A percentile compares a stretch with the other conserved stretches of the same genome.
Evolutionary conservation across 2,329 filamentous ascomycete species (phyloP).

Genomic region (Ilyonectria mors-panacis): DNA sequence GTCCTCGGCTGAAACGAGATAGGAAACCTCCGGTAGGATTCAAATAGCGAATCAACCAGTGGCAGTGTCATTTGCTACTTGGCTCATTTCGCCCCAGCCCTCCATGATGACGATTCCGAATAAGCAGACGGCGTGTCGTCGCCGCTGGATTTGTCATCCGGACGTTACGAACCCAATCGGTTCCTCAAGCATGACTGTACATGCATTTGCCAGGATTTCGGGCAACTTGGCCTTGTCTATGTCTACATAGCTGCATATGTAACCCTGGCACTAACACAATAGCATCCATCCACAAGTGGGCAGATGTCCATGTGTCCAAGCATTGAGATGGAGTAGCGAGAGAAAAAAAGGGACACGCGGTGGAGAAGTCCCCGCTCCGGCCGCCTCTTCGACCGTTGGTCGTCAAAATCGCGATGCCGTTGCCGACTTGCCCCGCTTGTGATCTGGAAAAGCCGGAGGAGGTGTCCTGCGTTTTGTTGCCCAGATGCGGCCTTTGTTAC

Average conservation of each 20-base stretch:
- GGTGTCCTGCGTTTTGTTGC: not conserved
- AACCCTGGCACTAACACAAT: not conserved
- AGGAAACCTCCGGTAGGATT: conserved; percentile 16
- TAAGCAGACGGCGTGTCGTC: conserved; percentile 4
- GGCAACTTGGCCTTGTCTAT: not conserved
- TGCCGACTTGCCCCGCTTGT: not conserved
- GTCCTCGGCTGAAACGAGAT: not conserved
- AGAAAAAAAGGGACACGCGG: not conserved
- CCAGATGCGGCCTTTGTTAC: not conserved
- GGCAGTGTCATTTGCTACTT: not conserved
- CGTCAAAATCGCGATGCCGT: conserved; percentile 3
- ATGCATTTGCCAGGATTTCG: conserved; percentile 9
- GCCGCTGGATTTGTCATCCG: not conserved
- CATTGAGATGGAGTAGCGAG: not conserved
- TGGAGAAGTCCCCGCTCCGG: conserved; percentile 8
- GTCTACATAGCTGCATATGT: conserved; percentile 5
- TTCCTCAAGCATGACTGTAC: not conserved
- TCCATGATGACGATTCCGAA: not conserved
- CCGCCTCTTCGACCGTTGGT: conserved; percentile 9
- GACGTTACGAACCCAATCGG: not conserved
- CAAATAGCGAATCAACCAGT: not conserved
- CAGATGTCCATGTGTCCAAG: not conserved
- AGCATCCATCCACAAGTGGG: conserved; percentile 1
- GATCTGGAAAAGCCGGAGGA: conserved; percentile 1
- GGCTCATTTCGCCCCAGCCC: not conserved